Evolutionary conservation across 441 rosid species (phyloP).

Genomic region (Theobroma grandiflorum): DNA sequence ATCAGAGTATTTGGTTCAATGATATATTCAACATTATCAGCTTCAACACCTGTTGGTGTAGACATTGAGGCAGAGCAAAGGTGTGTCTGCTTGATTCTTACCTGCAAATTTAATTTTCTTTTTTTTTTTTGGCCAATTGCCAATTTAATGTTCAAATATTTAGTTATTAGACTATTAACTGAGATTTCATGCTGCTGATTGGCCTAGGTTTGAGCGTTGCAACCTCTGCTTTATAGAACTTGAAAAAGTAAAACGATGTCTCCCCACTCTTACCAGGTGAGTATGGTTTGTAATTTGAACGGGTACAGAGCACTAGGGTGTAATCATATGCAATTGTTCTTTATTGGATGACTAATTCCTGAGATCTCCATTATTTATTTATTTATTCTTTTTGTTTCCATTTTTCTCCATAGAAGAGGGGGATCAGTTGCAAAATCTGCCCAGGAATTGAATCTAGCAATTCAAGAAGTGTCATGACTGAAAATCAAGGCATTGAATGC

Average conservation of each 20-base stretch:
- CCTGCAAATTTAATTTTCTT: conserved; percentile 14
- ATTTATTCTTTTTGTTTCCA: not conserved
- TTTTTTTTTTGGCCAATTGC: not conserved
- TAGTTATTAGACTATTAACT: not conserved
- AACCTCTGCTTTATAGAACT: conserved; percentile 87
- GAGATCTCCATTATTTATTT: not conserved
- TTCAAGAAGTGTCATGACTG: conserved; percentile 75
- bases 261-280: conserved; percentile 74
- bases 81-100: conserved; percentile 44
- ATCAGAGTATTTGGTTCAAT: conserved; percentile 80
- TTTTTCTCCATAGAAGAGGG: conserved; percentile 63
- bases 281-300: conserved; percentile 13
- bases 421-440: conserved; percentile 81
- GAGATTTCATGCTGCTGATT: conserved; percentile 30
- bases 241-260: conserved; percentile 78
- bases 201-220: conserved; percentile 85
- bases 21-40: conserved; percentile 83
- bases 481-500: conserved; percentile 10
- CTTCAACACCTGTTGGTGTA: conserved; percentile 86
- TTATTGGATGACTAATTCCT: not conserved
- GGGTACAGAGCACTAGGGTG: conserved; percentile 16
- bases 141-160: not conserved
- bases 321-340: not conserved
- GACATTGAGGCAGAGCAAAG: conserved; percentile 99
- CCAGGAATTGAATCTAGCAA: conserved; percentile 80